A percentile compares a stretch with the other conserved stretches of the same genome.
phyloP scores from a whole-genome alignment of 2,329 filamentous ascomycete genomes.

The Emergomyces orientalis region DNA sequence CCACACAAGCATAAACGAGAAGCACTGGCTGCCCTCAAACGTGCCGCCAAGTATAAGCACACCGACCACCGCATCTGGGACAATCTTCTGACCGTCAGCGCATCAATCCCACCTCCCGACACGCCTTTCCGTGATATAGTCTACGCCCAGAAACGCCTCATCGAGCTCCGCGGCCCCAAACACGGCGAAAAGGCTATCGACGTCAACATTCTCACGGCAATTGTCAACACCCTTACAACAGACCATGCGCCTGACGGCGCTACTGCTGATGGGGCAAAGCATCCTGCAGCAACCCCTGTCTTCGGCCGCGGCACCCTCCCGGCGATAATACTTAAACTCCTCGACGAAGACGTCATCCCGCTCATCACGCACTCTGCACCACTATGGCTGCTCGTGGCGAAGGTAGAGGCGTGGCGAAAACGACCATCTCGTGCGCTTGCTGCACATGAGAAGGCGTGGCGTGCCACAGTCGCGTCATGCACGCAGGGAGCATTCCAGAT shows the following conservation, averaged over 20 bases:
- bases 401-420: slow-evolving; percentile 62
- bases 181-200: slow-evolving; percentile 73
- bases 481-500: slow-evolving; percentile 37
- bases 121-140: slow-evolving; percentile 63
- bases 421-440: slow-evolving; percentile 66
- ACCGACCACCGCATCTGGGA: slow-evolving; percentile 94
- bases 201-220: slow-evolving; percentile 56
- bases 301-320: slow-evolving; percentile 46
- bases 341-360: slow-evolving; percentile 67
- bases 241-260: slow-evolving; percentile 32
- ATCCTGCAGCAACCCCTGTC: slow-evolving; percentile 26
- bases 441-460: slow-evolving; percentile 83
- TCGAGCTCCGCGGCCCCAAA: slow-evolving; percentile 58
- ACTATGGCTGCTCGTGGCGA: slow-evolving; percentile 66
- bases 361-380: slow-evolving; percentile 71
- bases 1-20: slow-evolving; percentile 58
- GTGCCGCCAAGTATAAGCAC: slow-evolving; percentile 71
- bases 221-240: slow-evolving; percentile 62
- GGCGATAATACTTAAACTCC: slow-evolving; percentile 52
- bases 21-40: slow-evolving; percentile 75
- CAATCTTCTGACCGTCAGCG: slow-evolving; percentile 81
- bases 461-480: slow-evolving; percentile 49
- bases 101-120: slow-evolving; percentile 61
- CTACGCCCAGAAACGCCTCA: slow-evolving; percentile 61
- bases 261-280: slow-evolving; percentile 19